Evolutionary conservation across 2,329 filamentous ascomycete species (phyloP).

Genomic region (Ilyonectria mors-panacis): DNA sequence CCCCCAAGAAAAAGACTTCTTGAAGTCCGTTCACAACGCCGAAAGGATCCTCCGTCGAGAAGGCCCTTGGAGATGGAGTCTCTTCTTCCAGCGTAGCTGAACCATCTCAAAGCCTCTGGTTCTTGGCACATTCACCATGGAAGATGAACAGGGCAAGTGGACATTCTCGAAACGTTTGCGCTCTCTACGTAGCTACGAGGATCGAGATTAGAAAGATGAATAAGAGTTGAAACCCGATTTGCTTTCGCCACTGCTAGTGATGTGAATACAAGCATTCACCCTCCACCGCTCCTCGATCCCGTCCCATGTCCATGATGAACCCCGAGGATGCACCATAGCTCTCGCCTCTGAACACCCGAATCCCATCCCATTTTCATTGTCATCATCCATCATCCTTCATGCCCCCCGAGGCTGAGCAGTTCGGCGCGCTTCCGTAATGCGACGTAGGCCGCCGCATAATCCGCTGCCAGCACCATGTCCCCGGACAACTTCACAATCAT

Average conservation of each 20-base stretch:
- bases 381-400: conserved; percentile 21
- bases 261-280: no score
- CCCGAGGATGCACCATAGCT: conserved; percentile 8
- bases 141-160: no score
- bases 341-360: not conserved
- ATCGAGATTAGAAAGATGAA: no score
- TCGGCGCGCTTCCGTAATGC: conserved; percentile 64
- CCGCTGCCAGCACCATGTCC: conserved; percentile 74
- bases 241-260: no score
- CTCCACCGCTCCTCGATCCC: not conserved
- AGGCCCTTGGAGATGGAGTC: not conserved
- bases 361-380: not conserved
- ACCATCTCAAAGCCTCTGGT: no score
- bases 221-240: no score
- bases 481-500: conserved; percentile 80
- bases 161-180: no score
- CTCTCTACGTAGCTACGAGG: no score
- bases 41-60: not conserved
- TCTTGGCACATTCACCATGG: no score
- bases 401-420: conserved; percentile 45
- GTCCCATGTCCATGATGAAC: conserved; percentile 33
- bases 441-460: conserved; percentile 76
- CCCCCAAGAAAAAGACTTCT: conserved; percentile 22
- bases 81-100: no score
- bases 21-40: not conserved